Conservation (phyloP, 345 rosid species). For the Nephelium lappaceum region DNA sequence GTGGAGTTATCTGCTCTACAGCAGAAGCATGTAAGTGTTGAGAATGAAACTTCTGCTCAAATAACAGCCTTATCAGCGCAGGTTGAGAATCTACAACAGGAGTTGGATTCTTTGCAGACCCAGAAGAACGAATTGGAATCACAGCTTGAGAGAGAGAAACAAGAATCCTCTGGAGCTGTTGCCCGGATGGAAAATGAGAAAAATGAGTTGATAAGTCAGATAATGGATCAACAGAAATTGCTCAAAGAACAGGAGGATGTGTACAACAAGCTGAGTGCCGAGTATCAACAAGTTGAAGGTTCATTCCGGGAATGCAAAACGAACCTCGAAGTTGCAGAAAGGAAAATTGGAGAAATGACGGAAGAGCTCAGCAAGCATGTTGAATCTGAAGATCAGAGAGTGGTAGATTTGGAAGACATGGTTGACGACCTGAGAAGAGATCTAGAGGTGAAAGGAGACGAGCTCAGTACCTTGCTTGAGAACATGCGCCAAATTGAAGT, state of each 20-base stretch:
- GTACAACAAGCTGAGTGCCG: conserved; percentile 40
- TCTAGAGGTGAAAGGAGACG: conserved; percentile 82
- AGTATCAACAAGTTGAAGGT: conserved; percentile 38
- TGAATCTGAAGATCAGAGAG: conserved; percentile 43
- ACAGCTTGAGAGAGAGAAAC: conserved; percentile 56
- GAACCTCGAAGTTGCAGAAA: conserved; percentile 40
- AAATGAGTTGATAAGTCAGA: conserved; percentile 34
- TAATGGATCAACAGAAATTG: conserved; percentile 47
- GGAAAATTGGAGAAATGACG: conserved; percentile 46
- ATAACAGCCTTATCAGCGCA: conserved; percentile 43
- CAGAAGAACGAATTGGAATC: conserved; percentile 45
- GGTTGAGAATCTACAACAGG: conserved; percentile 47
- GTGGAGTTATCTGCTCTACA: conserved; percentile 45
- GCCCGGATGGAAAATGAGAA: conserved; percentile 44
- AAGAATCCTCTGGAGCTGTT: conserved; percentile 46
- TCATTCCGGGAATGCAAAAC: conserved; percentile 37
- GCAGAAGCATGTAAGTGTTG: conserved; percentile 37
- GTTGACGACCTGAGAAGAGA: conserved; percentile 69
- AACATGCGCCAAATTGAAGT: conserved; percentile 70
- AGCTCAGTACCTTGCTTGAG: conserved; percentile 50
- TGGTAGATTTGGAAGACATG: conserved; percentile 55
- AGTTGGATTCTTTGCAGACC: conserved; percentile 46
- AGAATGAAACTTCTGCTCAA: conserved; percentile 51
- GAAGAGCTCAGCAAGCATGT: conserved; percentile 32
- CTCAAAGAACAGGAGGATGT: conserved; percentile 50